Conservation (phyloP, 495 filamentous ascomycete genomes). For the Hypomontagnella submonticulosa region DNA sequence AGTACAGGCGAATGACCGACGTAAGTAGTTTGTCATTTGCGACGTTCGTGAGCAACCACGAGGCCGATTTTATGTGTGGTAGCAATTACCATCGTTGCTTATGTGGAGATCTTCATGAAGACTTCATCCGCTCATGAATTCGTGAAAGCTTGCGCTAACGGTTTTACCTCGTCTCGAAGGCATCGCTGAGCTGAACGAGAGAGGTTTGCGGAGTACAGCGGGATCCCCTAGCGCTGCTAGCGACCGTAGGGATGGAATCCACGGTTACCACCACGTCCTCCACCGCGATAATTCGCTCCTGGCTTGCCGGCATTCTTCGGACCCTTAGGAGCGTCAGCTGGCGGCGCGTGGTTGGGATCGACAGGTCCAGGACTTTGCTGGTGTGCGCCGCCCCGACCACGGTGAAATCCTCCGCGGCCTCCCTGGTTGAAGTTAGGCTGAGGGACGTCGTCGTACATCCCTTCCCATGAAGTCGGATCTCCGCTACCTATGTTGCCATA, state of each 20-base stretch:
- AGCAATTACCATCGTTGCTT: conserved; percentile 7
- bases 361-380: conserved; percentile 52
- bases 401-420: conserved; percentile 61
- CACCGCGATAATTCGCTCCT: conserved; percentile 93
- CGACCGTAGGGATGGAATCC: conserved; percentile 84
- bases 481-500: conserved; percentile 42
- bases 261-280: conserved; percentile 78
- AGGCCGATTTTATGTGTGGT: conserved; percentile 7
- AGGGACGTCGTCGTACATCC: conserved; percentile 99
- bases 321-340: conserved; percentile 93
- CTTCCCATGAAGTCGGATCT: conserved; percentile 88
- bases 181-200: conserved; percentile 1
- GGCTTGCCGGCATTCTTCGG: conserved; percentile 96
- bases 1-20: conserved; percentile 43
- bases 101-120: conserved; percentile 10
- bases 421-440: conserved; percentile 78
- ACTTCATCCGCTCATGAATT: conserved; percentile 32
- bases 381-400: conserved; percentile 44
- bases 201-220: background rate
- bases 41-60: conserved; percentile 9
- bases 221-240: conserved; percentile 19
- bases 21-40: conserved; percentile 26
- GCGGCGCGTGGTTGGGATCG: conserved; percentile 70
- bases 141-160: conserved; percentile 20
- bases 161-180: conserved; percentile 14